Conservation (phyloP, 176 grass and related monocot species). For the Miscanthus lutarioriparius region DNA sequence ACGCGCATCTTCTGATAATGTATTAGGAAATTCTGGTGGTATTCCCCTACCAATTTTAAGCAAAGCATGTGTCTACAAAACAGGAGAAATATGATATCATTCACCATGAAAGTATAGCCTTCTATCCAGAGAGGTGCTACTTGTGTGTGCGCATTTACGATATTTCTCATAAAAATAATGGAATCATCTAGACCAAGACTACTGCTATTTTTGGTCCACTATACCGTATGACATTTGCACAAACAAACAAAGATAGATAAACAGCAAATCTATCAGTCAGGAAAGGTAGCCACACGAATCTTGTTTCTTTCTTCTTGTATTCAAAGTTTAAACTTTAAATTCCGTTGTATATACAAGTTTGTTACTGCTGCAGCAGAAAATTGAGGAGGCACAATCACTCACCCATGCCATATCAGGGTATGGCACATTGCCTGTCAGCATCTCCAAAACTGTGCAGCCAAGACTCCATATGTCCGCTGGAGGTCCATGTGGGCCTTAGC, state of each 20-base stretch:
- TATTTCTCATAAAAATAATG: background rate
- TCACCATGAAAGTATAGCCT: conserved; percentile 5
- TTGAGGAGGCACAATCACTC: background rate
- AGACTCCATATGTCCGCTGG: conserved; percentile 92
- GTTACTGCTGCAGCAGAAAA: conserved; percentile 12
- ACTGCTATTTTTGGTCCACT: background rate
- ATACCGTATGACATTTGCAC: background rate
- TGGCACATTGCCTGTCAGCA: conserved; percentile 71
- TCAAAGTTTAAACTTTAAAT: conserved; percentile 17
- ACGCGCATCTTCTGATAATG: conserved; percentile 60
- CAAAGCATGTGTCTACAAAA: conserved; percentile 65
- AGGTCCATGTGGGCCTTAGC: conserved; percentile 69
- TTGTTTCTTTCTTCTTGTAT: background rate
- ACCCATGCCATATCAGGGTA: conserved; percentile 89
- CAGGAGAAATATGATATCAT: conserved; percentile 29
- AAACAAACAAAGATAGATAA: background rate
- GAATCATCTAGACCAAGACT: background rate
- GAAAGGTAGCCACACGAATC: background rate
- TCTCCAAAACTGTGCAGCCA: conserved; percentile 96
- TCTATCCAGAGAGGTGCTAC: background rate
- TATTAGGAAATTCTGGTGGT: conserved; percentile 61
- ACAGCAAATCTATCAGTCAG: background rate
- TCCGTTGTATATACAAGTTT: background rate
- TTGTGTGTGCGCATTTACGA: background rate
- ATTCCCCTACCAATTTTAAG: conserved; percentile 76